These are phyloP conservation scores for Trichoderma atrobrunneum DNA, from an alignment of 2,329 filamentous ascomycete species.

Conservation along the genomic window DNA sequence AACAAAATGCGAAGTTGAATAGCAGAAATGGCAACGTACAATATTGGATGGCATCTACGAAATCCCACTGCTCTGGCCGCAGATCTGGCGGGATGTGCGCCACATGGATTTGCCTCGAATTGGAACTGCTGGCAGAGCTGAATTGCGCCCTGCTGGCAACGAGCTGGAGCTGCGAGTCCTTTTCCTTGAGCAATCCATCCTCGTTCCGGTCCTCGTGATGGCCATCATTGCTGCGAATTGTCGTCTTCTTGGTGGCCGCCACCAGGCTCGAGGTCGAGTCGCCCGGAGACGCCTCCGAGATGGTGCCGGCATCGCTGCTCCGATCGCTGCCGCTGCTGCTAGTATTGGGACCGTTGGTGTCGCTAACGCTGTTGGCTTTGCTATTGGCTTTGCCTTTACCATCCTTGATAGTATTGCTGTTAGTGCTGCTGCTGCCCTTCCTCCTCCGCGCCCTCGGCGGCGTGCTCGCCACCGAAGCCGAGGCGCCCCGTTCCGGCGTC, in stretches of 20 bases:
- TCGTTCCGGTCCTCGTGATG: neutral
- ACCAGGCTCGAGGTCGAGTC: neutral
- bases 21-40: neutral
- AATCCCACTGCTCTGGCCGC: constrained; percentile 14
- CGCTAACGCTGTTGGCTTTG: neutral
- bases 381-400: neutral
- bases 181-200: neutral
- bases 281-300: constrained; percentile 1
- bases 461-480: neutral
- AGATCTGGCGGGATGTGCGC: constrained; percentile 12
- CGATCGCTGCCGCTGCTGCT: neutral
- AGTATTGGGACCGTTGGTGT: neutral
- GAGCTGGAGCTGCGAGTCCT: neutral
- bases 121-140: neutral
- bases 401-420: neutral
- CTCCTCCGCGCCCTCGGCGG: neutral
- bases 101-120: neutral
- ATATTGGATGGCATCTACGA: constrained; percentile 9
- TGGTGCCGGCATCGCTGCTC: constrained; percentile 7
- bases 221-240: neutral
- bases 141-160: neutral
- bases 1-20: neutral
- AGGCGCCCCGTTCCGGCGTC: neutral
- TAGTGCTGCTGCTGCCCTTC: neutral
- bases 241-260: neutral